These are phyloP conservation scores for Kingdonia uniflora DNA, from an alignment of 164 flowering plant species.

Conservation along the genomic window DNA sequence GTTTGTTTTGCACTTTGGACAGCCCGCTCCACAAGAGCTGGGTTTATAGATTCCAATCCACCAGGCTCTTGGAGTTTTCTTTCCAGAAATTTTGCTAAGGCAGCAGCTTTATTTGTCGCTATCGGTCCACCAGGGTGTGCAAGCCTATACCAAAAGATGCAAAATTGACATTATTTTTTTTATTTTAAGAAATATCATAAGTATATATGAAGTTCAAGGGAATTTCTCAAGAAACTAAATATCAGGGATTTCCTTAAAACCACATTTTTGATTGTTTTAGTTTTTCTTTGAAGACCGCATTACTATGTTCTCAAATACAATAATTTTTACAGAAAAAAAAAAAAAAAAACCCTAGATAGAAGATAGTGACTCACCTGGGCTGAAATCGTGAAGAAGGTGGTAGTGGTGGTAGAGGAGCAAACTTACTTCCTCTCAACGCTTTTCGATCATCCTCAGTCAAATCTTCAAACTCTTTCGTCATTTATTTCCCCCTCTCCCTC, in stretches of 20 bases:
- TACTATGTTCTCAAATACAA: not conserved
- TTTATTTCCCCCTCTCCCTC: not conserved
- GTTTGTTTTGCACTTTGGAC: conserved; percentile 73
- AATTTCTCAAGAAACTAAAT: not conserved
- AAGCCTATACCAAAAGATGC: conserved; percentile 29
- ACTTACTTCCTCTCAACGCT: conserved; percentile 84
- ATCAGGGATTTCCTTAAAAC: not conserved
- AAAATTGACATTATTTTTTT: not conserved
- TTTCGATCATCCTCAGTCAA: conserved; percentile 66
- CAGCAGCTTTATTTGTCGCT: conserved; percentile 89
- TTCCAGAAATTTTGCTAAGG: conserved; percentile 79
- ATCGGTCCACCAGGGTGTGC: conserved; percentile 93
- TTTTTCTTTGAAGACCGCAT: not conserved
- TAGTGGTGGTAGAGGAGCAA: conserved; percentile 56
- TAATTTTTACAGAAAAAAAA: not conserved
- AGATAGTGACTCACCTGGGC: conserved; percentile 37
- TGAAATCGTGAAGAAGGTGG: conserved; percentile 28
- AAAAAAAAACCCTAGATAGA: not conserved
- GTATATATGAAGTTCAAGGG: not conserved
- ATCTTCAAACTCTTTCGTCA: conserved; percentile 25
- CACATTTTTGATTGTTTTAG: no score
- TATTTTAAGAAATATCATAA: not conserved
- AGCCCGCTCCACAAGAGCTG: conserved; percentile 59
- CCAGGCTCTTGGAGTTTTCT: conserved; percentile 75
- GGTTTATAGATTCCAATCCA: conserved; percentile 63